A percentile compares a stretch with the other conserved stretches of the same genome.
Evolutionary conservation across 768 basidiomycete species (phyloP).

Genomic region (Cubamyces lactineus): DNA sequence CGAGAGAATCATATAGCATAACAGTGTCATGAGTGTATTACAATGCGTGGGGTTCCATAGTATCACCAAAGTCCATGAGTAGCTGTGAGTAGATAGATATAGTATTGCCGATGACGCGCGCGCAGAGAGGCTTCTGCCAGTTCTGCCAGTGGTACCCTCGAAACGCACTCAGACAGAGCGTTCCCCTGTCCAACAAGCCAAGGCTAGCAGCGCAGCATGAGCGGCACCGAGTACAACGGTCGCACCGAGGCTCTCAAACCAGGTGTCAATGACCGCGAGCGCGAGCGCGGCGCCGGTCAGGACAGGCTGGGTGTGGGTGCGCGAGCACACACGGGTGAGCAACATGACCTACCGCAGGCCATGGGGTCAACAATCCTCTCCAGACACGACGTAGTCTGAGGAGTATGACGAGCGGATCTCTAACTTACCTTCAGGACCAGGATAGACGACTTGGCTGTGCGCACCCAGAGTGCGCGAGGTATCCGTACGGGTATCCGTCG

Average conservation of each 20-base stretch:
- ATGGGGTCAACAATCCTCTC: slow-evolving; percentile 1
- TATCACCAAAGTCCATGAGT: too few species aligned
- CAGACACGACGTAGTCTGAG: neutral
- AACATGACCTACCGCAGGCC: slow-evolving; percentile 26
- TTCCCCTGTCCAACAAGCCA: slow-evolving; percentile 19
- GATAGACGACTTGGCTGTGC: slow-evolving; percentile 40
- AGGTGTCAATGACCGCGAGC: slow-evolving; percentile 49
- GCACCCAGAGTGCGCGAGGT: slow-evolving; percentile 30
- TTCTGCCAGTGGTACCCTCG: too few species aligned
- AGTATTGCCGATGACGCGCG: neutral
- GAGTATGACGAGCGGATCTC: neutral
- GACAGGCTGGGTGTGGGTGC: slow-evolving; percentile 28
- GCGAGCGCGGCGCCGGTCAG: slow-evolving; percentile 35
- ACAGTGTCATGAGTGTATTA: too few species aligned
- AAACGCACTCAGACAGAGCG: neutral
- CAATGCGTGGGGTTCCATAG: too few species aligned
- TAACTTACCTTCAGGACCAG: slow-evolving; percentile 41
- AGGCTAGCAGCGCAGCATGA: slow-evolving; percentile 41
- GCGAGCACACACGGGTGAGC: slow-evolving; percentile 33
- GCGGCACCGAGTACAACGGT: slow-evolving; percentile 43
- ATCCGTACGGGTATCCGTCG: slow-evolving; percentile 14
- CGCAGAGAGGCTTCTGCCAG: neutral
- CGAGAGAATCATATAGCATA: too few species aligned
- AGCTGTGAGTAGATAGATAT: too few species aligned
- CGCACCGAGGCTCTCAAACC: slow-evolving; percentile 43